Conservation (phyloP, 768 basidiomycete genomes). For the Heimioporus sp. region DNA sequence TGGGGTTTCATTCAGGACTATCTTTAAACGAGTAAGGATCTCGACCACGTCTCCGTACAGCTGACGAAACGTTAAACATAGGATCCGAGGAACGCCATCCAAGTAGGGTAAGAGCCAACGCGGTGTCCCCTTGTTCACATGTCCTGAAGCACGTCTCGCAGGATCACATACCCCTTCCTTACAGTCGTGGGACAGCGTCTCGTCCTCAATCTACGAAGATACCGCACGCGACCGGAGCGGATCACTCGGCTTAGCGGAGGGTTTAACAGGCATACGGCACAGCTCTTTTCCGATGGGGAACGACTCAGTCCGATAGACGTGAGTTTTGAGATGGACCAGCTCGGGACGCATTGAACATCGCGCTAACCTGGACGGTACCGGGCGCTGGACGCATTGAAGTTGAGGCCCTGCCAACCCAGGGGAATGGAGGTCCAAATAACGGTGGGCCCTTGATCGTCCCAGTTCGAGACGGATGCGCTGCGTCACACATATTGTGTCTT, state of each 20-base stretch:
- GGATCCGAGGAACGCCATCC: neutral
- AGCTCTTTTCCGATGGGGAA: no score
- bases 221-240: neutral
- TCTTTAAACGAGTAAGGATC: slow-evolving; percentile 6
- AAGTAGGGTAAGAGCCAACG: neutral
- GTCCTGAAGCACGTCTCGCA: neutral
- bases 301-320: neutral
- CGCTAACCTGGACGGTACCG: neutral
- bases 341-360: neutral
- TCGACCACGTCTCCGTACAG: no score
- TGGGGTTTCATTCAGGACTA: slow-evolving; percentile 4
- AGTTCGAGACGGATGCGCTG: no score
- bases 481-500: no score
- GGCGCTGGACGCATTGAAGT: neutral
- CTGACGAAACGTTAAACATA: neutral
- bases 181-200: slow-evolving; percentile 15
- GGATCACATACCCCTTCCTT: neutral
- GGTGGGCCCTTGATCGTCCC: no score
- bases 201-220: slow-evolving; percentile 13
- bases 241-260: neutral
- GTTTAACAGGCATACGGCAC: no score
- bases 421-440: no score
- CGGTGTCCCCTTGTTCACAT: no score
- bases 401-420: no score
- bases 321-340: neutral